Evolutionary conservation across 2,329 filamentous ascomycete species (phyloP), one percentile per base, ranked within the genome.

Genomic region (Acarospora socialis): DNA sequence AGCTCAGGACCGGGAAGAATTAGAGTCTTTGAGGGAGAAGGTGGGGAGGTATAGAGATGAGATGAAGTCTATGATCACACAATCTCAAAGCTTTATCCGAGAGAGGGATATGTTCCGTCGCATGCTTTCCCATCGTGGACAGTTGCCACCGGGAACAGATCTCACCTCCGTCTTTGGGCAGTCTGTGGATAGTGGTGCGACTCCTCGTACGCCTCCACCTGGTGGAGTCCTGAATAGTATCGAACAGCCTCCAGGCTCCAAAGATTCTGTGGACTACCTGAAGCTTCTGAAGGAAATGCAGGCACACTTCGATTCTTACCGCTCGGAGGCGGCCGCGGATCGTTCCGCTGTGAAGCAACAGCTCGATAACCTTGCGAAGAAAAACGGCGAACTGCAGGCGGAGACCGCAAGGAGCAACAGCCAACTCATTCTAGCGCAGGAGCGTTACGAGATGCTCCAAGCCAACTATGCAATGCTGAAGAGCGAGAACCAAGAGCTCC

Each of bases 61-160:
- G 51, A 73, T 92, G 32, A 73, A 77, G 43, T 80, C 80, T 8
- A 77, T 93, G 43, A 73, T 79, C 25, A 74, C 79, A 18, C 81
- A 86, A 35, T 81, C 84, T 41, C 82, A 93, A 60, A 92, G 82
- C 53, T 93, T 92, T 53, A 83, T 90, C 51, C 82, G 84, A 46
- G 90, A 98, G 59, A 77, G 90, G 40, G 87, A 98, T 51, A 94
- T 94, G 73, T 95, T 94, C 75, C 77, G 87, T 14, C 83, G 86
- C 32, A 86, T 95, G 63, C 70, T 94, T 18, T 81, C 87, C 43
- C 81, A 90, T 40, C 68, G 74, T 36, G 72, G 73, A 12, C 69
- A 73, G 36, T 36, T 68, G 55, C 75, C 58, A 52, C 65, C 49
- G 48, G 68, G 49, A 50, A 70, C 51, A 8, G 77, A 84, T 38